A percentile compares a stretch with the other conserved stretches of the same genome.
These are phyloP conservation scores for Sporothrix brunneoviolacea DNA, from an alignment of 2,329 filamentous ascomycete genomes.

Conservation along the genomic window DNA sequence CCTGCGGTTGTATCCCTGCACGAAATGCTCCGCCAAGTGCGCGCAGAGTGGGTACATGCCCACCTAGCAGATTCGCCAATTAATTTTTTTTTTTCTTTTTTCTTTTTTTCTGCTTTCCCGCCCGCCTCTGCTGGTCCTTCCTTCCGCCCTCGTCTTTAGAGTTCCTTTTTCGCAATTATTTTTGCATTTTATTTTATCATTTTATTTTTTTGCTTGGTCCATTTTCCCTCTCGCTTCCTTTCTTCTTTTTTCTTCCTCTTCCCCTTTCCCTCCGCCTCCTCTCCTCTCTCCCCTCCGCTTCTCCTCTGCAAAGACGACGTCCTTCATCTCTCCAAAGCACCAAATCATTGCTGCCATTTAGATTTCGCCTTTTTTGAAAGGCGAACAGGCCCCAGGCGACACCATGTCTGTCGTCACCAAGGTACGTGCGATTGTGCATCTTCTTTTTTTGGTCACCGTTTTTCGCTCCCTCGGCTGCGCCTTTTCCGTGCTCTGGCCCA, in stretches of 20 bases:
- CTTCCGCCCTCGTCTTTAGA: no score
- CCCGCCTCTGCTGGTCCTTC: neutral
- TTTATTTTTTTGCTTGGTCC: conserved; percentile 3
- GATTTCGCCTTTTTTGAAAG: conserved; percentile 42
- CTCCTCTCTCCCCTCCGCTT: conserved; percentile 11
- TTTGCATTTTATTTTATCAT: neutral
- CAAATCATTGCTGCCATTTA: conserved; percentile 19
- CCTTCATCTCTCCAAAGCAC: conserved; percentile 2
- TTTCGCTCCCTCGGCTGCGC: neutral
- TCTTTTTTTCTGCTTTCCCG: conserved; percentile 5
- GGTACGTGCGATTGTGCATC: conserved; percentile 37
- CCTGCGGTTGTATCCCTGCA: neutral
- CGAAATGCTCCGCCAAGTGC: conserved; percentile 2
- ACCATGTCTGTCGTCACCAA: conserved; percentile 58
- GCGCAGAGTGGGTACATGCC: conserved; percentile 9
- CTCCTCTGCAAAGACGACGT: neutral
- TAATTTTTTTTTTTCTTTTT: conserved; percentile 14
- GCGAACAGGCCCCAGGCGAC: conserved; percentile 45
- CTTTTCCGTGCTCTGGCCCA: no score
- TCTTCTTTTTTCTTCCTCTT: conserved; percentile 19
- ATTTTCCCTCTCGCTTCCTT: conserved; percentile 3
- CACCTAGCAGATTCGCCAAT: conserved; percentile 10
- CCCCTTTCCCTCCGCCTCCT: conserved; percentile 14
- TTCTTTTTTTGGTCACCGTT: neutral
- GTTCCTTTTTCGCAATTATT: conserved; percentile 2